phyloP scores from a whole-genome alignment of 495 filamentous ascomycete species.

The Neurospora sp. region DNA sequence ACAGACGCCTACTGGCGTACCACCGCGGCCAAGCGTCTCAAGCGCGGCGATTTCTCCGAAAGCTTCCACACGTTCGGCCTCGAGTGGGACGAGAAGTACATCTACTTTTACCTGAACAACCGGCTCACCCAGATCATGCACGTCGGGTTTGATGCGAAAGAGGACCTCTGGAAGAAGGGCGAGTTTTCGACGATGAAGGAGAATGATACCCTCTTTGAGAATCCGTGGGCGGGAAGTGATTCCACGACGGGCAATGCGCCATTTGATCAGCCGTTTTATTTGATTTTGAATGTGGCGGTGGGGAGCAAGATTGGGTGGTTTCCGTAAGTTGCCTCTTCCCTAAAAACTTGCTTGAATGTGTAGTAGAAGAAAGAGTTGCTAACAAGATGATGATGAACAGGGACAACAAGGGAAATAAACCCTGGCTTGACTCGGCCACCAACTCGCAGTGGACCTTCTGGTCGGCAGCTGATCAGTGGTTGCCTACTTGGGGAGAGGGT shows the following conservation, averaged over 20 bases:
- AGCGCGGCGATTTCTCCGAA: slow-evolving; percentile 11
- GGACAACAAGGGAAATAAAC: slow-evolving; percentile 47
- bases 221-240: slow-evolving; percentile 19
- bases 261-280: slow-evolving; percentile 58
- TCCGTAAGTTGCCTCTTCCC: no score
- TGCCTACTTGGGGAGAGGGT: slow-evolving; percentile 47
- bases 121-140: slow-evolving; percentile 52
- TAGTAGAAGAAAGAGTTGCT: no score
- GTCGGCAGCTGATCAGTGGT: slow-evolving; percentile 46
- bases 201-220: slow-evolving; percentile 47
- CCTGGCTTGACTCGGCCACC: slow-evolving; percentile 49
- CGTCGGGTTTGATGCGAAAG: slow-evolving; percentile 36
- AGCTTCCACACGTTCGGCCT: slow-evolving; percentile 49
- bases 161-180: slow-evolving; percentile 48
- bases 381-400: no score
- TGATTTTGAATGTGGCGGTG: slow-evolving; percentile 58
- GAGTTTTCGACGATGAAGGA: slow-evolving; percentile 43
- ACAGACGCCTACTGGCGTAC: slow-evolving; percentile 17
- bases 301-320: slow-evolving; percentile 59
- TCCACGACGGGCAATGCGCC: slow-evolving; percentile 36
- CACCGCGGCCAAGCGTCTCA: slow-evolving; percentile 8
- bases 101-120: slow-evolving; percentile 56
- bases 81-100: slow-evolving; percentile 59
- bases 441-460: slow-evolving; percentile 48
- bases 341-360: no score